phyloP scores from a whole-genome alignment of 1,284 basidiomycete genomes.

The Cystobasidium sp. region DNA sequence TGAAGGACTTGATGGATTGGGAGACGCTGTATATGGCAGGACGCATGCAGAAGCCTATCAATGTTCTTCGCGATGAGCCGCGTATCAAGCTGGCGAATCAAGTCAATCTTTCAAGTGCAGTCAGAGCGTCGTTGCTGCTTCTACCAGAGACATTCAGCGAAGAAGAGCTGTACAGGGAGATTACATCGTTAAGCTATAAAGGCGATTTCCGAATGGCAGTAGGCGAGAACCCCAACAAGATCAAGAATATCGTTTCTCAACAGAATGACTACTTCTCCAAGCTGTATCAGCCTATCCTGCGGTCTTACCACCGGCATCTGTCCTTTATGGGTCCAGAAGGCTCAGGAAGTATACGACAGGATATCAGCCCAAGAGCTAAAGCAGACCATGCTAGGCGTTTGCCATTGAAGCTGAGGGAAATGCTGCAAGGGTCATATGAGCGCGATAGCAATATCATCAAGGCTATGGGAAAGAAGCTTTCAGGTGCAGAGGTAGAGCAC shows the following conservation, averaged over 20 bases:
- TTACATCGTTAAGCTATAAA: constrained; percentile 83
- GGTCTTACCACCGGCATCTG: constrained; percentile 50
- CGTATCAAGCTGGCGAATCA: constrained; percentile 88
- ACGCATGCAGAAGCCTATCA: constrained; percentile 89
- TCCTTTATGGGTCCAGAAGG: constrained; percentile 46
- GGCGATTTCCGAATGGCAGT: constrained; percentile 90
- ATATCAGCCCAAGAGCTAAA: constrained; percentile 68
- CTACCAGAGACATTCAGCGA: constrained; percentile 72
- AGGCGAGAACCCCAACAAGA: constrained; percentile 91
- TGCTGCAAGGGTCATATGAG: constrained; percentile 65
- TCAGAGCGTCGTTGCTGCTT: constrained; percentile 75
- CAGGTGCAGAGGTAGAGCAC: constrained; percentile 3
- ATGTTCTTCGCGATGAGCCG: constrained; percentile 81
- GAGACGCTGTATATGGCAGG: constrained; percentile 90
- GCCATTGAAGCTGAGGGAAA: constrained; percentile 68
- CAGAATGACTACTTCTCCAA: constrained; percentile 83
- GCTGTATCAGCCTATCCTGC: constrained; percentile 74
- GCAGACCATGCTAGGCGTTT: constrained; percentile 75
- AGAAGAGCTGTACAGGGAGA: constrained; percentile 78
- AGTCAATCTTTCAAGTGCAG: constrained; percentile 86
- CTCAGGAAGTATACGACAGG: constrained; percentile 63
- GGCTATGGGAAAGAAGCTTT: constrained; percentile 42
- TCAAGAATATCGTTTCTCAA: constrained; percentile 85
- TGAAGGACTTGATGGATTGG: constrained; percentile 90
- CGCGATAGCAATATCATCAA: constrained; percentile 49